Evolutionary conservation across 371 early-diverging fungal genomes (phyloP).

Genomic region (Apophysomyces elegans): DNA sequence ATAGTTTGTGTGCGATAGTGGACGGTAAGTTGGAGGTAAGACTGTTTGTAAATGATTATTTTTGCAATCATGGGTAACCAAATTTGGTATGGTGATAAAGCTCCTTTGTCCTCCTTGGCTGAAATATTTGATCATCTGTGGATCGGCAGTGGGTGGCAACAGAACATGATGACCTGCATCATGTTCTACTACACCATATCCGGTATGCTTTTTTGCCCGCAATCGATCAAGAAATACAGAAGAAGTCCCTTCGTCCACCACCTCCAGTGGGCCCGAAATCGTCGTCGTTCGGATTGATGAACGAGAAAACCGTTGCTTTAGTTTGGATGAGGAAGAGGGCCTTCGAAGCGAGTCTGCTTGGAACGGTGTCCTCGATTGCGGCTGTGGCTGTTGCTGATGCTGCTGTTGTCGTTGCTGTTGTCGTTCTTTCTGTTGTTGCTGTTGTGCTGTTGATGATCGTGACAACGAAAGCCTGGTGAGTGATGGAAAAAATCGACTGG

Average conservation of each 20-base stretch:
- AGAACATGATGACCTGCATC: constrained; percentile 5
- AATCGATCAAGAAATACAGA: constrained; percentile 3
- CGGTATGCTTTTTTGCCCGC: neutral
- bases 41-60: neutral
- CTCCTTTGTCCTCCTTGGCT: neutral
- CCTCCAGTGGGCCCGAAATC: neutral
- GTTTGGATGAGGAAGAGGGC: neutral
- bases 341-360: neutral
- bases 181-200: neutral
- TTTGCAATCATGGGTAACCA: neutral
- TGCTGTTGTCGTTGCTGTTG: constrained; percentile 1
- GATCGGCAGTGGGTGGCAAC: neutral
- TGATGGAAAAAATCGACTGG: constrained; percentile 9
- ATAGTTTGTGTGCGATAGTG: neutral
- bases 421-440: constrained; percentile 10
- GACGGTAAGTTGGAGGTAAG: neutral
- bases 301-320: neutral
- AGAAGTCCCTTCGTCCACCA: neutral
- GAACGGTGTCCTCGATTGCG: neutral
- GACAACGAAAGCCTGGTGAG: neutral
- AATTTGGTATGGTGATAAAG: neutral
- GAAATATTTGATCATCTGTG: constrained; percentile 7
- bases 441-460: constrained; percentile 8
- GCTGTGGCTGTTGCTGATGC: neutral
- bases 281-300: neutral